Base-by-base conservation (phyloP, 306 rosid genomes). In the Quercus variabilis region DNA sequence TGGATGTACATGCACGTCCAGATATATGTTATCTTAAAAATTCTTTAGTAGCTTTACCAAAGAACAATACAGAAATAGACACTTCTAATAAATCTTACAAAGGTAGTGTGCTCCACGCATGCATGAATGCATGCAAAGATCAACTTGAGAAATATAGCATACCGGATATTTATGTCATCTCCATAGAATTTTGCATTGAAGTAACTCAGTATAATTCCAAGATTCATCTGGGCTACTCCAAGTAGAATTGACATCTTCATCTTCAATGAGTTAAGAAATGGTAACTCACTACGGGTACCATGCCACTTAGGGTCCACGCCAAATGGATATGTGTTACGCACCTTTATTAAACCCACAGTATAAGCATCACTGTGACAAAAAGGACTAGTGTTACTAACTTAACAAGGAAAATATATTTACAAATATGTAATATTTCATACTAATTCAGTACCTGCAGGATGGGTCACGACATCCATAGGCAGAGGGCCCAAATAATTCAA, bases 281-380 rank as follows among this genome's bases (percentile, higher is more conserved):
- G 99, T 41, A 95, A 88, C 87, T 95, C 99, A 81, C 92, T 93
- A 69, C 99, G 92, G 71, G 88, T 5, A 43, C 99, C 99, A 82
- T 95, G 98, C 98, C 99, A 95, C 58, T 86, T 95, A 80, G 99
- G 99, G 80, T 95, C 99, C 84, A 95, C 88, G 26, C 99, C 99
- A 81, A 95, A 95, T 59, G 99, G 99, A 81, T 95, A 95, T 4
- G 99, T 83, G 57, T 74, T 87, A 13, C 88, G 88, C 85, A 84
- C 86, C 89, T 93, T 95, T 65, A 93, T 88, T 81, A 95, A 83
- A 72, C 99, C 99, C 54, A n/a, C 73, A 8, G 91, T 89, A 57
- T 87, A 78, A 75, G 92, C 89, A 82, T 91, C 98, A 57, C 96
- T 90, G 83, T 71, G 69, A 82, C 46, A 74, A 33, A 38, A 80